A percentile compares a stretch with the other conserved stretches of the same genome.
Conservation (phyloP, 495 filamentous ascomycete species). For the Jackrogersella multiformis region DNA sequence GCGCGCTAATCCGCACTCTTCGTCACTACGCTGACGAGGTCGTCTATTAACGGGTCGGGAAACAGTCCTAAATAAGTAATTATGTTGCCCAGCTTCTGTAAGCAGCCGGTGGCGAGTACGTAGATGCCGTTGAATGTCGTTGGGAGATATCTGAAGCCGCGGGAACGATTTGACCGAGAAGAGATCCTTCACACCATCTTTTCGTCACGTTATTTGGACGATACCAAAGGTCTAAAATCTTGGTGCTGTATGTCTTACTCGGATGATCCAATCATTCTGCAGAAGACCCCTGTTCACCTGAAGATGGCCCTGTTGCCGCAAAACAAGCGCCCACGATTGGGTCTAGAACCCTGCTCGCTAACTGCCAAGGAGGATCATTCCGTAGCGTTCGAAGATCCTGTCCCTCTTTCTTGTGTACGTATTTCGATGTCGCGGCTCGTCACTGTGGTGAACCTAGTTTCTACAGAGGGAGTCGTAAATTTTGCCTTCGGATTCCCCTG, state of each 20-base stretch:
- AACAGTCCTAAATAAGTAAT: slow-evolving; percentile 5
- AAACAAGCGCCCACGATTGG: slow-evolving; percentile 52
- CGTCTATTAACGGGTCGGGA: neutral
- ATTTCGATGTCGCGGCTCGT: slow-evolving; percentile 24
- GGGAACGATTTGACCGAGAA: slow-evolving; percentile 29
- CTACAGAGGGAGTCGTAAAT: slow-evolving; percentile 10
- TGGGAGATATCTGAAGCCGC: slow-evolving; percentile 16
- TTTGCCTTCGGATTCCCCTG: slow-evolving; percentile 11
- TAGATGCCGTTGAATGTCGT: slow-evolving; percentile 17
- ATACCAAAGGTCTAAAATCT: slow-evolving; percentile 47
- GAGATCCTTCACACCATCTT: slow-evolving; percentile 52
- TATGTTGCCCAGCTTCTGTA: neutral
- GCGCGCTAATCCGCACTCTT: slow-evolving; percentile 33
- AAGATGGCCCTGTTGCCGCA: slow-evolving; percentile 43
- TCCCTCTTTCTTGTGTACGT: slow-evolving; percentile 19
- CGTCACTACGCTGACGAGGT: slow-evolving; percentile 20
- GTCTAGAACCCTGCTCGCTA: slow-evolving; percentile 30
- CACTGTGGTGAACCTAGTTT: slow-evolving; percentile 16
- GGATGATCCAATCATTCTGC: slow-evolving; percentile 47
- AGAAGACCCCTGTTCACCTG: slow-evolving; percentile 50
- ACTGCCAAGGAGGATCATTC: slow-evolving; percentile 46
- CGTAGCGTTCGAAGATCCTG: slow-evolving; percentile 35
- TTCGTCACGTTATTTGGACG: slow-evolving; percentile 54
- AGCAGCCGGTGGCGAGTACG: slow-evolving; percentile 9
- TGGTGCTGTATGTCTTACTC: slow-evolving; percentile 45